Conservation (phyloP, 2,329 filamentous ascomycete genomes). For the Hymenoscyphus albidus region DNA sequence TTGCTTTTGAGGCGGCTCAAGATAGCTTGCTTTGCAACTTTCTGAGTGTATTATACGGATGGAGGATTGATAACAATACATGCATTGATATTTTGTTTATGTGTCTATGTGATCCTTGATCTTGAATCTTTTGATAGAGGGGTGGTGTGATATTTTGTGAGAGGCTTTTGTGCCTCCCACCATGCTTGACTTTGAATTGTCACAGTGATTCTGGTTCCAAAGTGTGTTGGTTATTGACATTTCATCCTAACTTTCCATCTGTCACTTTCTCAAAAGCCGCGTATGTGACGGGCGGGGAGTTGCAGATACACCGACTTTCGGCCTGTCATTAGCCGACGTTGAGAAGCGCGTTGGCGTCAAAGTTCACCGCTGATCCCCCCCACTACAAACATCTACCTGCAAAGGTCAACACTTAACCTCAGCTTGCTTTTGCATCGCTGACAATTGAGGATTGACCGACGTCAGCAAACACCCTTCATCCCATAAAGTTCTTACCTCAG, state of each 20-base stretch:
- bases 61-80: constrained; percentile 1
- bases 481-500: background rate
- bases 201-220: background rate
- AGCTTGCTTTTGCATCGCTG: constrained; percentile 12
- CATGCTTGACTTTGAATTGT: too few species aligned
- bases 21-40: background rate
- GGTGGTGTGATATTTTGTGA: too few species aligned
- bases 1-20: background rate
- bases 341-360: background rate
- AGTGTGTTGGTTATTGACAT: background rate
- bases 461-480: constrained; percentile 4
- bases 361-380: constrained; percentile 1
- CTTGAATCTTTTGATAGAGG: too few species aligned
- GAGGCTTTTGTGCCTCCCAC: too few species aligned
- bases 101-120: background rate
- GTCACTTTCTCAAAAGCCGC: background rate
- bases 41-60: constrained; percentile 1
- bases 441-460: background rate
- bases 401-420: background rate
- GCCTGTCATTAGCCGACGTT: background rate
- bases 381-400: constrained; percentile 9
- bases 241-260: background rate
- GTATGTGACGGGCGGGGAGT: background rate
- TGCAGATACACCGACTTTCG: background rate
- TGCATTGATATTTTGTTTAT: background rate